phyloP scores from a whole-genome alignment of 2,329 filamentous ascomycete genomes.

The Helotiales sp. region DNA sequence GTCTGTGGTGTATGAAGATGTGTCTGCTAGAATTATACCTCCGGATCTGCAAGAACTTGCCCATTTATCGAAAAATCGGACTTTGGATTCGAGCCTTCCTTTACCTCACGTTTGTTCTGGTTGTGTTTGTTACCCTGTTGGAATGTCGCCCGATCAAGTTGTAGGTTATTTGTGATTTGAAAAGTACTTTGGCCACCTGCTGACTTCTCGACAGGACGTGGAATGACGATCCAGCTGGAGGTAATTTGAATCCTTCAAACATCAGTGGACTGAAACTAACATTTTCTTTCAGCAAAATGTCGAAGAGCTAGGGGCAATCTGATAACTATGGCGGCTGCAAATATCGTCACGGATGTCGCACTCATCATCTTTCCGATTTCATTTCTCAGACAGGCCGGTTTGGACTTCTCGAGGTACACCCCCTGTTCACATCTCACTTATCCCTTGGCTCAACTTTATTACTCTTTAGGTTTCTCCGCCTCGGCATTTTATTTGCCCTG shows the following conservation, averaged over 20 bases:
- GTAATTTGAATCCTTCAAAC: neutral
- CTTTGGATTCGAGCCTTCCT: conserved; percentile 5
- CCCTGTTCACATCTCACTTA: neutral
- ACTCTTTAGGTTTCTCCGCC: conserved; percentile 1
- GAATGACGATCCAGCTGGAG: conserved; percentile 10
- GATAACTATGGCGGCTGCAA: conserved; percentile 3
- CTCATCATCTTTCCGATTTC: conserved; percentile 16
- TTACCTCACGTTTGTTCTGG: conserved; percentile 1
- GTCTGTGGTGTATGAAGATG: conserved; percentile 13
- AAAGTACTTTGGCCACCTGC: neutral
- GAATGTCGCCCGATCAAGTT: conserved; percentile 9
- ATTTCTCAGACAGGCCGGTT: conserved; percentile 9
- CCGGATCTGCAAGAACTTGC: conserved; percentile 10
- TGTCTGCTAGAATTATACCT: conserved; percentile 13
- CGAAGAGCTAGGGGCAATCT: conserved; percentile 9
- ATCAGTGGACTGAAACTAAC: neutral
- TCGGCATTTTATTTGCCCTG: conserved; percentile 10
- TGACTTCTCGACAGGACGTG: neutral
- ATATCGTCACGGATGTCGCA: conserved; percentile 4
- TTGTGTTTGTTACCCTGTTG: conserved; percentile 7
- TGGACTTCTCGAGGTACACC: neutral
- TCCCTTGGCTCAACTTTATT: neutral
- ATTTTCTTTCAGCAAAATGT: neutral
- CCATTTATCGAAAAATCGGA: conserved; percentile 3
- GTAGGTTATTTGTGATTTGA: neutral